These are phyloP conservation scores for Eimeria necatrix DNA, from an alignment of 169 alveolate genomes.

Conservation along the genomic window DNA sequence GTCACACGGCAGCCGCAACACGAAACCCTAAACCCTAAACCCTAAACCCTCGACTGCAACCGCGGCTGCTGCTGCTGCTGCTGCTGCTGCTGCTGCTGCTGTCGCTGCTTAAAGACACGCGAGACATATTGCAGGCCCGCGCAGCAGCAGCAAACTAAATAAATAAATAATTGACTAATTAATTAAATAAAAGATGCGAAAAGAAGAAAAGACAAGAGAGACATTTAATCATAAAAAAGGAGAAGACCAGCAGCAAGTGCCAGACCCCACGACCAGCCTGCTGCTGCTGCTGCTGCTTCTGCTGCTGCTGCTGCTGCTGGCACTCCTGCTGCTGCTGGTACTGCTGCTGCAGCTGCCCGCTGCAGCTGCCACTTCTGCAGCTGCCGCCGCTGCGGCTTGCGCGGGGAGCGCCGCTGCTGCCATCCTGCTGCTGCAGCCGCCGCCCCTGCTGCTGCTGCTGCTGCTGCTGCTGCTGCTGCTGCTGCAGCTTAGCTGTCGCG, in stretches of 20 bases:
- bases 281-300: too few species aligned
- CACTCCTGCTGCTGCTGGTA: too few species aligned
- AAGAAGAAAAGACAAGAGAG: background rate
- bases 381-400: background rate
- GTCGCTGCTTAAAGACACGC: background rate
- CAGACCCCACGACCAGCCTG: too few species aligned
- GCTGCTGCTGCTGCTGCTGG: too few species aligned
- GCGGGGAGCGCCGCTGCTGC: background rate
- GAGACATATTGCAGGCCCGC: too few species aligned
- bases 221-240: background rate
- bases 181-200: background rate
- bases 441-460: constrained; percentile 41
- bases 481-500: background rate
- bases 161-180: background rate
- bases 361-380: background rate
- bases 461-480: constrained; percentile 17
- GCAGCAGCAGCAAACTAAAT: background rate
- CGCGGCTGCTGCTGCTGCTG: constrained; percentile 11
- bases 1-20: background rate
- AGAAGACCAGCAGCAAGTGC: too few species aligned
- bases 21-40: constrained; percentile 41
- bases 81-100: constrained; percentile 22
- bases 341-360: too few species aligned
- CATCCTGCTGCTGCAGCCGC: constrained; percentile 43
- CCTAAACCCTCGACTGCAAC: constrained; percentile 23